phyloP scores from a whole-genome alignment of 768 basidiomycete species.

The Tylopilus balloui region DNA sequence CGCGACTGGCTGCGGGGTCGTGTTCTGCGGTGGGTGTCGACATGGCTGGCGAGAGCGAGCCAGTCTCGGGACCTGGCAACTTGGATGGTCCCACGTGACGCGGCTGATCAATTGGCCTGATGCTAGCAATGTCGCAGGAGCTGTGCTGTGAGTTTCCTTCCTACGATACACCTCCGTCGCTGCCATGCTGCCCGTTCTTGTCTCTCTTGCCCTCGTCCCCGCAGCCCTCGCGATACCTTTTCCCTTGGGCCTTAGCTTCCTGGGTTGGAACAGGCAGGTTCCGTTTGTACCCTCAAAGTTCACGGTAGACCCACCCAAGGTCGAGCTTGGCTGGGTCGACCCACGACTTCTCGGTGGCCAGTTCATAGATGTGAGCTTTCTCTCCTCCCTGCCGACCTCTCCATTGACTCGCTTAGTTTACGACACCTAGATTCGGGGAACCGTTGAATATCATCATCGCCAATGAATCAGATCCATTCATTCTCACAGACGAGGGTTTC shows the following conservation, averaged over 20 bases:
- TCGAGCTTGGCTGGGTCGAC: constrained; percentile 50
- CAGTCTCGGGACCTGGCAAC: not conserved
- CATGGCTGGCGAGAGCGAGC: constrained; percentile 3
- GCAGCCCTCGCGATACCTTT: constrained; percentile 15
- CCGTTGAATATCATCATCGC: constrained; percentile 84
- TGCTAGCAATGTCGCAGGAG: not conserved
- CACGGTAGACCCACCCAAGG: constrained; percentile 14
- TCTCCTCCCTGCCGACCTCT: not conserved
- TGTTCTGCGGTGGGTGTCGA: constrained; percentile 3
- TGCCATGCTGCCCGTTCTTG: constrained; percentile 14
- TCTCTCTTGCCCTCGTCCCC: constrained; percentile 12
- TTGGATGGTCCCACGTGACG: constrained; percentile 28
- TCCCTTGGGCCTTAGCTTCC: not conserved
- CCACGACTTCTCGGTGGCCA: constrained; percentile 70
- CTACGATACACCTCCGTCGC: not conserved
- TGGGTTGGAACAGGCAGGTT: constrained; percentile 10
- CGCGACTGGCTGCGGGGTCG: constrained; percentile 9
- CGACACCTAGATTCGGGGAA: constrained; percentile 63
- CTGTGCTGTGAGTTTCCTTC: constrained; percentile 2
- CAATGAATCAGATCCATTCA: constrained; percentile 69
- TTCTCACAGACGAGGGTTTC: constrained; percentile 73
- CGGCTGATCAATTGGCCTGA: not conserved
- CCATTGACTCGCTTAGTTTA: constrained; percentile 45
- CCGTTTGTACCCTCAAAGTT: constrained; percentile 2
- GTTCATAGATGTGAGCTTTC: constrained; percentile 62